A percentile compares a stretch with the other conserved stretches of the same genome.
These are phyloP conservation scores for Pleurotus djamor DNA, from an alignment of 768 basidiomycete species.

Conservation along the genomic window DNA sequence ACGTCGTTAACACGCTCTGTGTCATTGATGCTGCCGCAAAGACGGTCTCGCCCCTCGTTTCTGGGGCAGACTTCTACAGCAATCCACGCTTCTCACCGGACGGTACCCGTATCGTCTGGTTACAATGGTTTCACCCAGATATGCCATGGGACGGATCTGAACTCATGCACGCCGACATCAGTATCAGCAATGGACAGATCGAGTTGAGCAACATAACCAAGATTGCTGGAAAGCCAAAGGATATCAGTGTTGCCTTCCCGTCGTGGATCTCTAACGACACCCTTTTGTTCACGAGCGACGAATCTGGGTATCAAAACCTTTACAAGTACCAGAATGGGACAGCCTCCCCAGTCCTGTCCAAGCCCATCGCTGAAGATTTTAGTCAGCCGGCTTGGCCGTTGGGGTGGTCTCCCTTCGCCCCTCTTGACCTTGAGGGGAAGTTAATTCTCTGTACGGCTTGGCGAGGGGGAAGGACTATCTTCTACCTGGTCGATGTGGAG, in stretches of 20 bases:
- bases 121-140: slow-evolving; percentile 60
- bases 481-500: slow-evolving; percentile 37
- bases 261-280: slow-evolving; percentile 54
- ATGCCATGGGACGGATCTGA: slow-evolving; percentile 66
- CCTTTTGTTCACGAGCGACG: slow-evolving; percentile 65
- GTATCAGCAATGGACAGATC: slow-evolving; percentile 20
- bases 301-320: slow-evolving; percentile 67
- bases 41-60: slow-evolving; percentile 32
- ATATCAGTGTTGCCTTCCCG: slow-evolving; percentile 58
- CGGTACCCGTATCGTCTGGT: slow-evolving; percentile 57
- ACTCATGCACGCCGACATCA: slow-evolving; percentile 51
- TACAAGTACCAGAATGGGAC: slow-evolving; percentile 43
- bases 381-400: slow-evolving; percentile 54
- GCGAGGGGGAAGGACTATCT: slow-evolving; percentile 35
- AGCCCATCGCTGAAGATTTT: slow-evolving; percentile 53
- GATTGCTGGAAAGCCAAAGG: slow-evolving; percentile 50
- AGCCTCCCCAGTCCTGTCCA: slow-evolving; percentile 34
- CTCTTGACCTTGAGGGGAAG: slow-evolving; percentile 33
- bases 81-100: slow-evolving; percentile 58
- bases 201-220: slow-evolving; percentile 31
- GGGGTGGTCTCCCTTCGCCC: slow-evolving; percentile 42
- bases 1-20: slow-evolving; percentile 47
- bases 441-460: slow-evolving; percentile 34
- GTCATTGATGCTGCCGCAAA: slow-evolving; percentile 39
- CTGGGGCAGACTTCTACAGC: slow-evolving; percentile 62